Evolutionary conservation across 257 asterid species (phyloP), one percentile per base, ranked within the genome.

Genomic region (Nicotiana attenuata): DNA sequence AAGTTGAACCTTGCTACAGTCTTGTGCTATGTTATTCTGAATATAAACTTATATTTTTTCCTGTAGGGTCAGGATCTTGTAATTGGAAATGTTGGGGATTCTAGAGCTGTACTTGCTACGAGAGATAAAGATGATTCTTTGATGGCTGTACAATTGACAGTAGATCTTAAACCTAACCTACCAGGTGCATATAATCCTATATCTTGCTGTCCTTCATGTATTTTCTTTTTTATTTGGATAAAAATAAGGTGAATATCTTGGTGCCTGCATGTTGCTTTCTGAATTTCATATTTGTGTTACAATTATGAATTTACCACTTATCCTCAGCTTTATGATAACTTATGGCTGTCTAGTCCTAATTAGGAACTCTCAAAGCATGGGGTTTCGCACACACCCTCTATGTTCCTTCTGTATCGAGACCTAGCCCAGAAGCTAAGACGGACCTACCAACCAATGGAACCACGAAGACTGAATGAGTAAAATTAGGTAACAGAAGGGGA

Each of bases 21-120:
- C 4, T 20, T 52, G 65, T 57, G 31, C 29, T 76, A 41, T 55
- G 28, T 5, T 33, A n/a, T 16, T 28, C 19, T 19, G 38, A 52
- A 50, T 22, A 14, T 41, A 19, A 47, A 33, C 29, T 38, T 11
- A 38, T 78, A 17, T 24, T 28, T 29, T 47, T 47, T 15, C 20
- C 26, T 38, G 24, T 19, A 78, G 81, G 81, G 81, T 57, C 68
- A 78, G 53, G 63, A 59, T 24, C 60, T 78, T 6, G 38, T 56
- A 55, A 60, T 78, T 78, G 81, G 68, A 14, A 78, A 78, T 29
- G 17, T 78, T 78, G 81, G 81, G 14, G 81, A 78, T 19, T 78
- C 81, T 14, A 64, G 81, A 55, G 81, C 81, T 78, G 69, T 78
- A 57, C 63, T 78, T 26, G 81, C 69, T 78, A 57, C 55, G 16